Base-by-base conservation (phyloP, 1,139 yeast genomes). In the Protomyces macrosporus region DNA sequence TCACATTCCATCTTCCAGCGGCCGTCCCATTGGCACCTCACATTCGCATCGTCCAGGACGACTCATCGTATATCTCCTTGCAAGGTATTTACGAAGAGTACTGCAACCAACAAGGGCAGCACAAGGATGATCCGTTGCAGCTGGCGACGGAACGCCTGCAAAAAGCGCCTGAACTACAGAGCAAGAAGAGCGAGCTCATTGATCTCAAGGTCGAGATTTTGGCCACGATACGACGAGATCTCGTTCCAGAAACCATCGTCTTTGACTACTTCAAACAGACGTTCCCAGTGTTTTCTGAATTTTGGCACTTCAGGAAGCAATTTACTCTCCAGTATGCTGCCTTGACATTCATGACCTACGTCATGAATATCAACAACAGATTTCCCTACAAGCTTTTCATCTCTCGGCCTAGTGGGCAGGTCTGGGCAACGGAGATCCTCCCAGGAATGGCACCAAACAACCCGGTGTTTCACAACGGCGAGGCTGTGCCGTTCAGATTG, bases 261-360 rank as follows among this genome's bases (percentile, higher is more conserved):
- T 86, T 86, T 72, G 87, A 89, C 68, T 82, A 82, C 70, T 84
- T 83, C 68, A 75, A 86, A 65, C 81, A 81, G 2, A 78, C 86
- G 59, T 95, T 85, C 75, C 82, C 87, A 9, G 82, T 85, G 65
- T 95, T 88, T 74, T 97, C 89, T 74, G 97, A 93, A 72, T 93
- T 91, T 79, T 95, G 98, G 98, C 77, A 91, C 64, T 95, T 95
- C 86, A 83, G 98, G 68, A 91, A 91, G 72, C 97, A 90, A 72
- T 95, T 95, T 72, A 84, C 97, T 9, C 87, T 96, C 23, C 97
- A 91, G 75, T 95, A 93, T 76, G 97, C 98, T n/a, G 86, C 96
- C 1, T 88, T 93, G 70, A 85, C 91, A 48, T 93, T 93, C 75
- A 86, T 91, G 80, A 89, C 98, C 0, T 90, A 89, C 73, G 86